A percentile compares a stretch with the other conserved stretches of the same genome.
Evolutionary conservation across 768 basidiomycete genomes (phyloP).

Genomic region (Tephrocybe rancida): DNA sequence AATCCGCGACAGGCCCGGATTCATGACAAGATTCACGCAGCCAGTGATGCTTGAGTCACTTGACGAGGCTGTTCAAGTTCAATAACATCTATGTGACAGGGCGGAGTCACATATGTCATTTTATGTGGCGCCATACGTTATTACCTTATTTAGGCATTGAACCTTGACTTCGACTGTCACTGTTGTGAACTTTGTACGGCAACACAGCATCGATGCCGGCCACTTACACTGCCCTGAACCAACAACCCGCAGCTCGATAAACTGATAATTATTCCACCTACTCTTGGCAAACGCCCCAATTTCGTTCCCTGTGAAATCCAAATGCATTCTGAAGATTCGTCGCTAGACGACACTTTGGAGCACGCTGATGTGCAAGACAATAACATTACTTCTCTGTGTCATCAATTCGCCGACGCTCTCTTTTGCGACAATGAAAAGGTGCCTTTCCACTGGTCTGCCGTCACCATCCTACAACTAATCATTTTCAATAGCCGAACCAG

Average conservation of each 20-base stretch:
- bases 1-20: background rate
- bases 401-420: background rate
- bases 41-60: too few species aligned
- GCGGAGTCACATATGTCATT: background rate
- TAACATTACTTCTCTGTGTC: too few species aligned
- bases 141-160: background rate
- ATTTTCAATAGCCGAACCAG: background rate
- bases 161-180: background rate
- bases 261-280: background rate
- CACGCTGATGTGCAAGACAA: too few species aligned
- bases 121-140: background rate
- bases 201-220: background rate
- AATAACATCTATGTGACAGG: too few species aligned
- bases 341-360: too few species aligned
- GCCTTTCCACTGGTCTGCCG: background rate
- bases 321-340: too few species aligned
- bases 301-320: background rate
- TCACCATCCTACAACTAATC: background rate
- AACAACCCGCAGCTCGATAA: background rate
- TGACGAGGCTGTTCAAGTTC: too few species aligned
- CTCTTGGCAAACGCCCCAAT: background rate
- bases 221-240: background rate
- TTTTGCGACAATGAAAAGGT: background rate
- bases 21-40: background rate
- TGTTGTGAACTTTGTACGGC: background rate